phyloP scores from a whole-genome alignment of 1,139 yeast genomes.

The Kurtzmaniella quercitrusa region DNA sequence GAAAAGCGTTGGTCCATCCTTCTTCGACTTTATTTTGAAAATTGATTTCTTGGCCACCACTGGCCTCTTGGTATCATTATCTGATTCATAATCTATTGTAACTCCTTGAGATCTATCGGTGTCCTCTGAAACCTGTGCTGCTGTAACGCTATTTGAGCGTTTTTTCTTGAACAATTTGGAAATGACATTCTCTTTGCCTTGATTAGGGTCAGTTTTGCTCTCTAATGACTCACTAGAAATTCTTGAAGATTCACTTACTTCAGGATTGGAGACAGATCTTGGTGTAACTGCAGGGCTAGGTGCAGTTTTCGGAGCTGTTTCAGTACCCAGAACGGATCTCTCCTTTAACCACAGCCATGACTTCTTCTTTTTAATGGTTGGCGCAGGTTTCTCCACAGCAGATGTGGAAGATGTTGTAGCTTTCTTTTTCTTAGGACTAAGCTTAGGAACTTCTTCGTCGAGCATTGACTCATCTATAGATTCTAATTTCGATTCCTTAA shows the following conservation, averaged over 20 bases:
- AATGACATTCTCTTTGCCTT: constrained; percentile 39
- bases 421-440: constrained; percentile 4
- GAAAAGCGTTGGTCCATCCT: constrained; percentile 18
- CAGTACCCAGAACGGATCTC: constrained; percentile 27
- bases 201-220: constrained; percentile 7
- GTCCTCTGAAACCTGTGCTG: constrained; percentile 1
- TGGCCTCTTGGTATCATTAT: constrained; percentile 15
- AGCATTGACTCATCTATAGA: not conserved
- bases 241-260: constrained; percentile 10
- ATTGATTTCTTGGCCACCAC: constrained; percentile 3
- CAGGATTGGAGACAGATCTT: constrained; percentile 37
- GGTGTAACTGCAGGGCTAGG: constrained; percentile 13
- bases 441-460: not conserved
- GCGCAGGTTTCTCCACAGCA: not conserved
- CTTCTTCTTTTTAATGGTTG: constrained; percentile 31
- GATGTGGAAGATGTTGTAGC: not conserved
- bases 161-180: constrained; percentile 44
- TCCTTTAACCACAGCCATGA: constrained; percentile 42
- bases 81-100: constrained; percentile 29
- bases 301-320: constrained; percentile 8
- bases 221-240: constrained; percentile 4
- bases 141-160: constrained; percentile 12
- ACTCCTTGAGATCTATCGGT: constrained; percentile 15
- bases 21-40: constrained; percentile 8
- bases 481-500: not conserved